Base-by-base conservation (phyloP, 495 filamentous ascomycete genomes). In the Lichenothelia convexa region DNA sequence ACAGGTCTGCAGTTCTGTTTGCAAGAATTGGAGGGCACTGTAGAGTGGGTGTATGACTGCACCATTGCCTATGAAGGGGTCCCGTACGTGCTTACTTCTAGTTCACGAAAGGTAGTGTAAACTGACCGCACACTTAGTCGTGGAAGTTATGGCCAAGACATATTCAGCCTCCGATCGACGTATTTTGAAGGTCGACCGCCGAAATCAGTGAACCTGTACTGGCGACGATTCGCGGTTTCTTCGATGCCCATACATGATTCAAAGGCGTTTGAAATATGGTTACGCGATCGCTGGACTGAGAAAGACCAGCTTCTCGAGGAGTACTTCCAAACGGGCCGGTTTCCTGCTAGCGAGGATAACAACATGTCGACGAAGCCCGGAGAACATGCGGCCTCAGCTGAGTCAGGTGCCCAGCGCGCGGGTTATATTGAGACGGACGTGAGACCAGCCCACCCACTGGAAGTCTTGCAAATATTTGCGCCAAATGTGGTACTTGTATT, bases 51-150 rank as follows among this genome's bases (percentile, higher is more conserved):
- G 16, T 89, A 89, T 50, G 81, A 89, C 50, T 86, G 81, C 50
- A 89, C 81, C 0, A 66, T 89, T 15, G 78, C 77, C 5, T 89
- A 89, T 53, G 82, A 83, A 55, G 81, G 81, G 17, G 64, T 89
- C 20, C 70, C 71, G 72, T 80, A 57, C n/a, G 37, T 20, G 12
- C 29, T 18, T 60, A 73, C 70, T 33, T 21, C 17, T 30, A 34
- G 32, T 30, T 2, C 27, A 35, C 31, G 39, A 50, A 13, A 53
- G 24, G 12, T 19, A 16, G 16, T 27, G 21, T 2, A 17, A 8
- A 13, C 47, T 34, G 42, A 21, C 44, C 42, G 34, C 17, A 38
- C 26, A 15, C 13, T 13, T 38, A 80, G 77, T 2, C 67, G 69
- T 12, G 78, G 73, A 18, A 51, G 73, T 48, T 89, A 68, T 44